These are phyloP conservation scores for Microsporum ferrugineum DNA, from an alignment of 2,329 filamentous ascomycete genomes.

Conservation along the genomic window DNA sequence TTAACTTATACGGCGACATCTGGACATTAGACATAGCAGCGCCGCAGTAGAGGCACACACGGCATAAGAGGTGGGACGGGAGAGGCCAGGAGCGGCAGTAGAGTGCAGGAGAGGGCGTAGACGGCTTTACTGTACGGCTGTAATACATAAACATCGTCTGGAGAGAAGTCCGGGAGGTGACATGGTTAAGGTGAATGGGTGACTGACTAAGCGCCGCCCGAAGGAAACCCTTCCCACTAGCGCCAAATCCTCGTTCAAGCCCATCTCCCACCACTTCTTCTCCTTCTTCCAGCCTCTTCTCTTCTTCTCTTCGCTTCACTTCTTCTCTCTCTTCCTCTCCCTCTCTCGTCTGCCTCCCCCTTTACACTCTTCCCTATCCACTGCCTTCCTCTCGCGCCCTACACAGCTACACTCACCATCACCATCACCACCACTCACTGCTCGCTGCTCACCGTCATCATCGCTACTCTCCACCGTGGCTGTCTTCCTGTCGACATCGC, in stretches of 20 bases:
- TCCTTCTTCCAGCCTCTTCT: constrained; percentile 9
- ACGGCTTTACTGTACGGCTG: no score
- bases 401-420: neutral
- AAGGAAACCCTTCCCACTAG: constrained; percentile 16
- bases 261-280: constrained; percentile 8
- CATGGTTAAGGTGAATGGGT: neutral
- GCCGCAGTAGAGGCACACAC: neutral
- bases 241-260: constrained; percentile 14
- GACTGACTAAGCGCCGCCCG: neutral
- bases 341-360: neutral
- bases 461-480: neutral
- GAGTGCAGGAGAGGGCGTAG: neutral
- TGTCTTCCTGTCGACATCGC: neutral
- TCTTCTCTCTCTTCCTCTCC: constrained; percentile 7
- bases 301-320: constrained; percentile 10
- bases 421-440: neutral
- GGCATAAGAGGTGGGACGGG: neutral
- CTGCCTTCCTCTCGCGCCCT: neutral
- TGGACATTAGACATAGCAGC: no score
- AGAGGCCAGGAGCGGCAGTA: neutral
- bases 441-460: neutral
- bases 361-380: neutral
- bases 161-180: no score
- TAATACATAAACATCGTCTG: no score
- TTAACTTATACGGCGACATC: neutral